Percentiles rank a stretch among this genome's conserved stretches.
Conservation (phyloP, 768 basidiomycete genomes). For the Rhodosporidiobolus sp. region DNA sequence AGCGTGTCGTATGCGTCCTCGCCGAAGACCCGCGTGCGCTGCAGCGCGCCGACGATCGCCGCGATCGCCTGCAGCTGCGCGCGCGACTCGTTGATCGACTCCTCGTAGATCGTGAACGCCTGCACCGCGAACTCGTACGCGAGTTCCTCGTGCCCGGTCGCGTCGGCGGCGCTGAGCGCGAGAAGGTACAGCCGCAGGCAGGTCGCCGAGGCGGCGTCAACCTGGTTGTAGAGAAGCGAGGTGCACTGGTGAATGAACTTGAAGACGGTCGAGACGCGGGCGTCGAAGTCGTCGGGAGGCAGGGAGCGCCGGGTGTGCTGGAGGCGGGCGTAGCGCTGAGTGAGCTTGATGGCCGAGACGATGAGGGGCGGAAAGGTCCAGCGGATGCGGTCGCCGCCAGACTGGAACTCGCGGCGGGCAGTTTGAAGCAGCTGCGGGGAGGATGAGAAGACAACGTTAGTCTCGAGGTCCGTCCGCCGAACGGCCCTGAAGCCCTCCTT, state of each 20-base stretch:
- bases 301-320: constrained; percentile 10
- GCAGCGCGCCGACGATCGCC: constrained; percentile 84
- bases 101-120: constrained; percentile 94
- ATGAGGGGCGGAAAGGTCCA: constrained; percentile 97
- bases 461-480: too few species aligned
- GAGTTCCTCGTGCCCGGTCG: constrained; percentile 91
- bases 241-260: constrained; percentile 91
- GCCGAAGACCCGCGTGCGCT: constrained; percentile 84
- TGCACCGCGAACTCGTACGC: constrained; percentile 97
- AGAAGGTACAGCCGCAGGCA: constrained; percentile 93
- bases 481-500: too few species aligned
- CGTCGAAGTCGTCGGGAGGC: constrained; percentile 64
- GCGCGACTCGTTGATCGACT: constrained; percentile 89
- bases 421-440: constrained; percentile 75
- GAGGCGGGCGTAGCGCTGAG: constrained; percentile 63
- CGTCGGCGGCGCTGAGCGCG: constrained; percentile 90
- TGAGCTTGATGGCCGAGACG: constrained; percentile 86
- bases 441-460: too few species aligned
- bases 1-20: constrained; percentile 94
- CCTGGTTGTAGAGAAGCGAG: constrained; percentile 85
- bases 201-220: constrained; percentile 80
- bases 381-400: constrained; percentile 90
- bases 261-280: constrained; percentile 79
- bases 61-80: constrained; percentile 97
- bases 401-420: constrained; percentile 75